These are phyloP conservation scores for Aegilops longissima DNA, from an alignment of 176 grass and related monocot genomes.

Conservation along the genomic window DNA sequence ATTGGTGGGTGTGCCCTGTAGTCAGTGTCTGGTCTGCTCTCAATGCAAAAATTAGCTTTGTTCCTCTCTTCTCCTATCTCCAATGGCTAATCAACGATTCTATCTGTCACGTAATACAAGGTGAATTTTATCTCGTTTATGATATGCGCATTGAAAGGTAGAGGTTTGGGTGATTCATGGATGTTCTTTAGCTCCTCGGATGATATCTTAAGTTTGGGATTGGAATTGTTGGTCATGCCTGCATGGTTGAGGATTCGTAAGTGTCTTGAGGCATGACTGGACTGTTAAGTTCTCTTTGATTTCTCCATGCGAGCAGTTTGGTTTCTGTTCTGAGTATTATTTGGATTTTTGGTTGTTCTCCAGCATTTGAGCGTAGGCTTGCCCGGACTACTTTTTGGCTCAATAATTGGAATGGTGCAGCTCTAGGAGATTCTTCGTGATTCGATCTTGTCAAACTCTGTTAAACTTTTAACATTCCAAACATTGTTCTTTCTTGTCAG, in stretches of 20 bases:
- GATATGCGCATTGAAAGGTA: not conserved
- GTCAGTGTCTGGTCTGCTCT: not conserved
- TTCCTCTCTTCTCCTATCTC: not conserved
- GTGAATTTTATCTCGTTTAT: slow-evolving; percentile 11
- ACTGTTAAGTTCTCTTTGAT: not conserved
- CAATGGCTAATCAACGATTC: not conserved
- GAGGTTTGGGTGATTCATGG: slow-evolving; percentile 2
- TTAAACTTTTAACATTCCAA: no score
- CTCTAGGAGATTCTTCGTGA: not conserved
- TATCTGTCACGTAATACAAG: not conserved
- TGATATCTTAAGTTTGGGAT: not conserved
- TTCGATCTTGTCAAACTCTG: not conserved
- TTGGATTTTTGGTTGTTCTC: no score
- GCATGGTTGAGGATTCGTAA: not conserved
- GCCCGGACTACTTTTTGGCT: not conserved
- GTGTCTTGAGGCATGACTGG: not conserved
- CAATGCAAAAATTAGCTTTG: not conserved
- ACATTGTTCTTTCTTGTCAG: no score
- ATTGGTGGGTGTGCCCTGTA: not conserved
- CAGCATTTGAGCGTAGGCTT: no score
- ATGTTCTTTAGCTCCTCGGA: not conserved
- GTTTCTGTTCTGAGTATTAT: not conserved
- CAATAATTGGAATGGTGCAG: not conserved
- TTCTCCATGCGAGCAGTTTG: not conserved
- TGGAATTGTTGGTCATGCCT: slow-evolving; percentile 10